A percentile compares a stretch with the other conserved stretches of the same genome.
phyloP scores from a whole-genome alignment of 2,329 filamentous ascomycete species.

The Botrytis porri region DNA sequence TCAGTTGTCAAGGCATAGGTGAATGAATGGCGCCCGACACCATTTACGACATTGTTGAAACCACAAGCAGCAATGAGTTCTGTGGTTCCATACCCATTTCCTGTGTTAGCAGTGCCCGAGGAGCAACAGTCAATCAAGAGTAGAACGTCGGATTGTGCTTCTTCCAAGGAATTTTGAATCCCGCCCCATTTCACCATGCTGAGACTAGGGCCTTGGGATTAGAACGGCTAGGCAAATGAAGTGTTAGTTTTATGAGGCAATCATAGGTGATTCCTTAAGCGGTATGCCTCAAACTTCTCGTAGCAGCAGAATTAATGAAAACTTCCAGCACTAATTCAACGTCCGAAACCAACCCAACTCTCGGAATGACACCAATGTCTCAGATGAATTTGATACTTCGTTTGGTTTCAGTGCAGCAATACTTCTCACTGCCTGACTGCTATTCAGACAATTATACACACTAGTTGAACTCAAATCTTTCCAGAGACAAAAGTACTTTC shows the following conservation, averaged over 20 bases:
- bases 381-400: too few relatives aligned
- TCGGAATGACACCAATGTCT: too few relatives aligned
- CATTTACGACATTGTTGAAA: background rate
- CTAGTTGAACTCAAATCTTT: too few relatives aligned
- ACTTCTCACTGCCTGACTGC: too few relatives aligned
- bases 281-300: too few relatives aligned
- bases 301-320: too few relatives aligned
- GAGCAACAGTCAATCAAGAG: constrained; percentile 52
- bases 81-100: background rate
- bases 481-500: too few relatives aligned
- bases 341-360: too few relatives aligned
- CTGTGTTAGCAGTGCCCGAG: constrained; percentile 48
- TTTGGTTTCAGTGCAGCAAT: too few relatives aligned
- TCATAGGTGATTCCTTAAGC: background rate
- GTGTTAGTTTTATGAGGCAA: background rate
- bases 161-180: constrained; percentile 60
- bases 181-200: constrained; percentile 73
- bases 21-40: background rate
- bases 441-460: too few relatives aligned
- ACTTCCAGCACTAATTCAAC: too few relatives aligned
- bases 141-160: constrained; percentile 56
- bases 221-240: background rate
- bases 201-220: background rate
- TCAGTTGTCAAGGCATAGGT: background rate
- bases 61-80: background rate